Evolutionary conservation across 352 stramenopile genomes (phyloP).

Genomic region (Phytophthora rubi): DNA sequence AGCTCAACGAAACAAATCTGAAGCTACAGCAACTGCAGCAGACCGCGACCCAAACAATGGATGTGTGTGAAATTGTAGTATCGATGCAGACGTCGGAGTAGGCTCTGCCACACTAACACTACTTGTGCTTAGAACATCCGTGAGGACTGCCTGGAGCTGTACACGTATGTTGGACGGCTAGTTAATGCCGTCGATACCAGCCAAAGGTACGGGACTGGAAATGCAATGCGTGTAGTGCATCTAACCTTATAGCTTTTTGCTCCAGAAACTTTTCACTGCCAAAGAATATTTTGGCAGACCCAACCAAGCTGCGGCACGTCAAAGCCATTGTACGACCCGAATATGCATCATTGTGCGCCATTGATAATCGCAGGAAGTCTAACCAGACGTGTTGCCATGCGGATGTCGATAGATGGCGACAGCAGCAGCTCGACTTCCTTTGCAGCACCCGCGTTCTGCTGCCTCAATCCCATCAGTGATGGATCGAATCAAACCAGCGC

Average conservation of each 20-base stretch:
- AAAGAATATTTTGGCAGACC: conserved; percentile 82
- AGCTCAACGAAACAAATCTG: conserved; percentile 41
- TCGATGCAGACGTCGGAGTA: background rate
- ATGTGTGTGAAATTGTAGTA: conserved; percentile 40
- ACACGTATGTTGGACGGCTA: conserved; percentile 61
- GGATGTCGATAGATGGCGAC: conserved; percentile 51
- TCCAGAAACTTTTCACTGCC: conserved; percentile 37
- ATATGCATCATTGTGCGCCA: background rate
- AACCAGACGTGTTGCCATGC: conserved; percentile 1
- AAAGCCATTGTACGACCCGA: conserved; percentile 67
- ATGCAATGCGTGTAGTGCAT: background rate
- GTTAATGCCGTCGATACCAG: conserved; percentile 37
- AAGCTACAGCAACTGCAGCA: conserved; percentile 50
- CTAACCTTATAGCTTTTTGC: conserved; percentile 7
- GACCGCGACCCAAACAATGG: conserved; percentile 44
- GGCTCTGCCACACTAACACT: background rate
- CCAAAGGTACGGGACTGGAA: conserved; percentile 21
- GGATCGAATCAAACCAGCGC: conserved; percentile 24
- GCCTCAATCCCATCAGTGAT: conserved; percentile 3
- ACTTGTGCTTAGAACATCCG: conserved; percentile 53
- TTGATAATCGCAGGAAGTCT: background rate
- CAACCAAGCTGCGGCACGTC: conserved; percentile 67
- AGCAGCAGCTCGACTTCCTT: conserved; percentile 30
- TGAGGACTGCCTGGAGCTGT: conserved; percentile 74
- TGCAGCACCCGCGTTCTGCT: conserved; percentile 17